A percentile compares a stretch with the other conserved stretches of the same genome.
Conservation (phyloP, 176 grass and related monocot species). For the Rhipidocladum racemiflorum region DNA sequence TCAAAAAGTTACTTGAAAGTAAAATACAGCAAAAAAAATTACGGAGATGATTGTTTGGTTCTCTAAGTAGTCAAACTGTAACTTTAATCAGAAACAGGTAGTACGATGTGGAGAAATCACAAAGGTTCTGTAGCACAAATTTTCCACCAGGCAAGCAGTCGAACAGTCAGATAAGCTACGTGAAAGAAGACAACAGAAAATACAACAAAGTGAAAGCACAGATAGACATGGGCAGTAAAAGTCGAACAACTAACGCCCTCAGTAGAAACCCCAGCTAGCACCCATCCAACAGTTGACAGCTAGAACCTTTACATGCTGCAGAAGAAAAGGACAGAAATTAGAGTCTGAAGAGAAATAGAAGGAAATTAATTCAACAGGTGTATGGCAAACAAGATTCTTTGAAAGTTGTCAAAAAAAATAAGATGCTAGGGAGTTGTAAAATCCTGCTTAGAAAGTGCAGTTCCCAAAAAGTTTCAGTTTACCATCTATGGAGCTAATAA, state of each 20-base stretch:
- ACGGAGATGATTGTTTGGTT: background rate
- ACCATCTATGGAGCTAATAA: background rate
- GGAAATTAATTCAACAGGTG: background rate
- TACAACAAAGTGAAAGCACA: constrained; percentile 27
- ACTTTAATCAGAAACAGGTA: constrained; percentile 23
- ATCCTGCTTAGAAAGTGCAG: background rate
- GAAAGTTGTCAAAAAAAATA: background rate
- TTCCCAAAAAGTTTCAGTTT: background rate
- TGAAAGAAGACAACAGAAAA: constrained; percentile 10
- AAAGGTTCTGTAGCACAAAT: constrained; percentile 30
- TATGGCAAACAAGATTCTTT: background rate
- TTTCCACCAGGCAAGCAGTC: constrained; percentile 23
- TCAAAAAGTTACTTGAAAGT: constrained; percentile 3
- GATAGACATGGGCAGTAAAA: constrained; percentile 10
- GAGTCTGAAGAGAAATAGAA: constrained; percentile 6
- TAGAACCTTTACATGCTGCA: constrained; percentile 45
- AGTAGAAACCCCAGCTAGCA: constrained; percentile 36
- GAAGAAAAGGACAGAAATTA: constrained; percentile 30
- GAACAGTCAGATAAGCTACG: constrained; percentile 20
- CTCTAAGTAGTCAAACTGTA: constrained; percentile 28
- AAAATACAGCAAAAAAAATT: constrained; percentile 1
- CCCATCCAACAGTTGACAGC: constrained; percentile 41
- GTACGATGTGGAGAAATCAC: constrained; percentile 4
- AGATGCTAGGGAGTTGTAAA: background rate
- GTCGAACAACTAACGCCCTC: constrained; percentile 23